These are phyloP conservation scores for Penicillium hordei DNA, from an alignment of 2,329 filamentous ascomycete species.

Conservation along the genomic window DNA sequence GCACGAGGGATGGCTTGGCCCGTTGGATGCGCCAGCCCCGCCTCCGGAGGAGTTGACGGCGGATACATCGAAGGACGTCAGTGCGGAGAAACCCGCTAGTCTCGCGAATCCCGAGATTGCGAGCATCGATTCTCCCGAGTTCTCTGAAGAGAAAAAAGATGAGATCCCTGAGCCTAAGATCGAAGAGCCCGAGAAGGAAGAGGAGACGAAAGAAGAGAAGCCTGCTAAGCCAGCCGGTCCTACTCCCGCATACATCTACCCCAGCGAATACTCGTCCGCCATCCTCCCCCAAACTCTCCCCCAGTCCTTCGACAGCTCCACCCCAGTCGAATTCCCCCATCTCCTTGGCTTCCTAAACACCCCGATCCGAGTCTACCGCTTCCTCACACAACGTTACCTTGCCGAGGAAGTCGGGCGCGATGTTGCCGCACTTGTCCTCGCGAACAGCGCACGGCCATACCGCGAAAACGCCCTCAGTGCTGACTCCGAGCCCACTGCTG, in stretches of 20 bases:
- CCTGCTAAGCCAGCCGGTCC: conserved; percentile 55
- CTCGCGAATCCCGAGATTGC: conserved; percentile 16
- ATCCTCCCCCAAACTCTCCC: conserved; percentile 66
- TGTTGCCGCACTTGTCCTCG: conserved; percentile 79
- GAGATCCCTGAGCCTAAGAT: conserved; percentile 51
- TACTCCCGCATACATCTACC: conserved; percentile 71
- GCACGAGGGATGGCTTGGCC: conserved; percentile 95
- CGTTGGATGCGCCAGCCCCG: conserved; percentile 56
- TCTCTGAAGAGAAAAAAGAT: conserved; percentile 16
- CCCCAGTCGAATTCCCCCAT: conserved; percentile 77
- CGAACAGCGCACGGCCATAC: conserved; percentile 44
- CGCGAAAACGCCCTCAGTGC: conserved; percentile 26
- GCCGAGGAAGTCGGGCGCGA: conserved; percentile 86
- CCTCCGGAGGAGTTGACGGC: conserved; percentile 25
- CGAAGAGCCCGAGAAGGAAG: conserved; percentile 32
- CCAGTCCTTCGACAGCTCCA: conserved; percentile 68
- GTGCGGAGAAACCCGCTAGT: conserved; percentile 24
- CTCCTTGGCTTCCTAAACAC: conserved; percentile 91
- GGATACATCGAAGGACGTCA: conserved; percentile 15
- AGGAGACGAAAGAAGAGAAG: conserved; percentile 47
- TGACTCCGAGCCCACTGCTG: conserved; percentile 21
- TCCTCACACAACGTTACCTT: conserved; percentile 76
- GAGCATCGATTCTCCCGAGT: conserved; percentile 8
- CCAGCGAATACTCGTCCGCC: conserved; percentile 68
- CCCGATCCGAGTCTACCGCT: conserved; percentile 79